Evolutionary conservation across 805 yeast genomes (phyloP).

Genomic region (Teunomyces lycoperdinae): DNA sequence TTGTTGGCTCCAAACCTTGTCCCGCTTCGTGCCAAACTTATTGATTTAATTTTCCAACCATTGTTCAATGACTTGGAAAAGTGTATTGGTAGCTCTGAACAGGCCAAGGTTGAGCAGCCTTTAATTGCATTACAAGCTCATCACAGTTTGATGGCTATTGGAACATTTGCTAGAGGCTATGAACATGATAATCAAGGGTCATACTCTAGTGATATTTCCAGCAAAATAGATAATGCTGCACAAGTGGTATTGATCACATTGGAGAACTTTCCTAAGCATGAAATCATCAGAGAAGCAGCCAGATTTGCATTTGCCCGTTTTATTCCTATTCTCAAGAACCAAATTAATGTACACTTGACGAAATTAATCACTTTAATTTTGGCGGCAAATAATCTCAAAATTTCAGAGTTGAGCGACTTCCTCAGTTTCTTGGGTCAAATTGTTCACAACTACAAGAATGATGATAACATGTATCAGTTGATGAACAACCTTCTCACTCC

Average conservation of each 20-base stretch:
- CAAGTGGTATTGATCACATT: conserved; percentile 82
- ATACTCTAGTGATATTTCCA: conserved; percentile 38
- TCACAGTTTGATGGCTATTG: conserved; percentile 83
- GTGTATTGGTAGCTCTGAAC: conserved; percentile 42
- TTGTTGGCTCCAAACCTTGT: conserved; percentile 22
- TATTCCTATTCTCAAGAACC: conserved; percentile 64
- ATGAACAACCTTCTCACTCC: conserved; percentile 74
- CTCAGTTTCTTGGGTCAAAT: conserved; percentile 85
- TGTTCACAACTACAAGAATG: conserved; percentile 68
- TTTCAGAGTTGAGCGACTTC: conserved; percentile 74
- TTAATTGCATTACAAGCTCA: conserved; percentile 69
- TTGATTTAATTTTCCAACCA: conserved; percentile 72
- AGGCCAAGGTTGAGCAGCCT: conserved; percentile 35
- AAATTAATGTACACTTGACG: conserved; percentile 49
- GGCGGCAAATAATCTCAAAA: conserved; percentile 51
- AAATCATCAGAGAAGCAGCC: conserved; percentile 76
- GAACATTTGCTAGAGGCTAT: conserved; percentile 85
- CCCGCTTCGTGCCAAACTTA: conserved; percentile 38
- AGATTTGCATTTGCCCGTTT: conserved; percentile 86
- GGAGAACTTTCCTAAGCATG: conserved; percentile 66
- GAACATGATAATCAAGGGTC: conserved; percentile 47
- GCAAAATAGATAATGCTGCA: conserved; percentile 58
- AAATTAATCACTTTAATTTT: conserved; percentile 65
- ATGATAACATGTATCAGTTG: conserved; percentile 67
- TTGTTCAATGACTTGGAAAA: conserved; percentile 68